Percentiles rank a stretch among this genome's conserved stretches.
Evolutionary conservation across 257 asterid species (phyloP).

Genomic region (Capsicum baccatum): DNA sequence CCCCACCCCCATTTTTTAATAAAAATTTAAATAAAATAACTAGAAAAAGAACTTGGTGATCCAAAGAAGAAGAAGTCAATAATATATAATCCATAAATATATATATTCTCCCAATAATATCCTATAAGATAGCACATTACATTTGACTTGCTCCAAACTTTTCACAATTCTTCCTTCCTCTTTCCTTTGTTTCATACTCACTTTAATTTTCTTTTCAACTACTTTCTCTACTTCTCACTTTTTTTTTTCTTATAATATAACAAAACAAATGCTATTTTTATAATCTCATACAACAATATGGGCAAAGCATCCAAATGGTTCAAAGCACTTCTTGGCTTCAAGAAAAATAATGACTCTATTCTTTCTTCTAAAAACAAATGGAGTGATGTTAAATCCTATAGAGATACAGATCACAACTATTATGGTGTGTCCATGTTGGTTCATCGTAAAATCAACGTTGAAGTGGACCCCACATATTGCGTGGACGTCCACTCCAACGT

Average conservation of each 20-base stretch:
- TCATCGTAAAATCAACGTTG: background rate
- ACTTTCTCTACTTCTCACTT: background rate
- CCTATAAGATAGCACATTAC: background rate
- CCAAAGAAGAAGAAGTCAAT: background rate
- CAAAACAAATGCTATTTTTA: background rate
- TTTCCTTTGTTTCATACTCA: background rate
- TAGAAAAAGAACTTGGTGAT: background rate
- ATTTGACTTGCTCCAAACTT: background rate
- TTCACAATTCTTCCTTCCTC: background rate
- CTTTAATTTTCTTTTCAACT: background rate
- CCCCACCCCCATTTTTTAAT: background rate
- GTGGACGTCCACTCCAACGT: background rate
- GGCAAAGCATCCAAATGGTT: slow-evolving; percentile 26
- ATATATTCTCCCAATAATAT: background rate
- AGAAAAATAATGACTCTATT: background rate
- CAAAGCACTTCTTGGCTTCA: slow-evolving; percentile 19
- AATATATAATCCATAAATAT: background rate
- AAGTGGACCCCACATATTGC: background rate
- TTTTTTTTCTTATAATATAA: background rate
- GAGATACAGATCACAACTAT: background rate
- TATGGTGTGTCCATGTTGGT: too few species aligned
- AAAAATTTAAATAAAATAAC: background rate
- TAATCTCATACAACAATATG: background rate
- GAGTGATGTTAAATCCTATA: background rate
- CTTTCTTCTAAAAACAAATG: background rate